phyloP scores from a whole-genome alignment of 164 flowering plant species.

The Annona squamosa region DNA sequence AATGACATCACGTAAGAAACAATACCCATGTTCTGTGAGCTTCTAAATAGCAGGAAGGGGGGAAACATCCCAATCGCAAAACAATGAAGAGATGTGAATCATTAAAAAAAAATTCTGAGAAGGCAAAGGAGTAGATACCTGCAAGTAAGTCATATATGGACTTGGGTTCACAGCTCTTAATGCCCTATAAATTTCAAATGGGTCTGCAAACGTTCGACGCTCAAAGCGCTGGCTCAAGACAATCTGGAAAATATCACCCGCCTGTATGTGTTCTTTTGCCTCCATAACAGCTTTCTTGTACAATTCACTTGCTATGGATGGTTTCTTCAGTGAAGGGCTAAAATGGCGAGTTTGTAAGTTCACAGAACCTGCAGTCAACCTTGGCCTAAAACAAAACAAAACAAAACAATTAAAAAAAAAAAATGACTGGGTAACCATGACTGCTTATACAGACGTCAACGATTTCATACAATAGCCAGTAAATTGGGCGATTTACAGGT shows the following conservation, averaged over 20 bases:
- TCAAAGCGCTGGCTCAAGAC: conserved; percentile 96
- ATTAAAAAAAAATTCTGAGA: not conserved
- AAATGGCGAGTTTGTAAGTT: conserved; percentile 48
- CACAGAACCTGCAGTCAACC: conserved; percentile 61
- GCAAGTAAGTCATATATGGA: conserved; percentile 88
- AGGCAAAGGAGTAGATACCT: conserved; percentile 28
- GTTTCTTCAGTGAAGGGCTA: conserved; percentile 50
- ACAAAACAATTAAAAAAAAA: conserved; percentile 14
- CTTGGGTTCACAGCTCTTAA: conserved; percentile 92
- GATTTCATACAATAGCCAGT: not conserved
- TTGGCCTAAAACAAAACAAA: conserved; percentile 39
- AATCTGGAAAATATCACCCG: conserved; percentile 96
- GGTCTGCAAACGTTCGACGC: conserved; percentile 85
- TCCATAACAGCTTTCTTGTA: conserved; percentile 68
- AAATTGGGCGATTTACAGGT: too few relatives aligned
- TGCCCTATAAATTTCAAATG: conserved; percentile 93
- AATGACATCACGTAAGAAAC: too few relatives aligned
- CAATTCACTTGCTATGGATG: conserved; percentile 70
- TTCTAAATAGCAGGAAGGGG: too few relatives aligned
- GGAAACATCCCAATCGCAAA: too few relatives aligned
- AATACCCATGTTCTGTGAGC: too few relatives aligned
- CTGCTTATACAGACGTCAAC: not conserved
- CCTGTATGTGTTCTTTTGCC: conserved; percentile 85
- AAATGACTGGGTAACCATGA: not conserved
- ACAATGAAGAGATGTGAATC: not conserved